Conservation (phyloP, 164 flowering plant species). For the Liquidambar formosana region DNA sequence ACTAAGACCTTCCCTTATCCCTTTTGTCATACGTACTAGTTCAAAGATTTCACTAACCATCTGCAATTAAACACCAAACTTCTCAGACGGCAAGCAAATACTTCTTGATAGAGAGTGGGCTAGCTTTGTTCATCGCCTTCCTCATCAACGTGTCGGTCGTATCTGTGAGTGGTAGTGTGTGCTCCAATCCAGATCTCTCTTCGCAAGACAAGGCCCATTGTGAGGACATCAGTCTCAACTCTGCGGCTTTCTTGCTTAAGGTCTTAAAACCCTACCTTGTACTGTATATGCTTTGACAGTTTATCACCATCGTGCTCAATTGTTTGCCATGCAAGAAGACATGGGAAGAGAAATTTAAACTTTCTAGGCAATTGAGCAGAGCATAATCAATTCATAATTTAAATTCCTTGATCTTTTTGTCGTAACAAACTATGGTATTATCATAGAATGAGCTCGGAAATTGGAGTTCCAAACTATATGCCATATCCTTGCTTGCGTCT, state of each 20-base stretch:
- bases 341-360: too few species aligned
- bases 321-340: too few species aligned
- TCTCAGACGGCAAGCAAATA: constrained; percentile 6
- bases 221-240: neutral
- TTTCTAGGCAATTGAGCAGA: too few species aligned
- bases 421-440: neutral
- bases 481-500: constrained; percentile 4
- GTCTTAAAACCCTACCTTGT: neutral
- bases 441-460: neutral
- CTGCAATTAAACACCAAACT: neutral
- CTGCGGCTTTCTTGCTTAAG: constrained; percentile 4
- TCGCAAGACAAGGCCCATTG: constrained; percentile 1
- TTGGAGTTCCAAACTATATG: constrained; percentile 5
- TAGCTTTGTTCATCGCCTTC: constrained; percentile 5
- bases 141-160: constrained; percentile 8
- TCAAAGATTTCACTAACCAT: neutral
- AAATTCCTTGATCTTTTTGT: too few species aligned
- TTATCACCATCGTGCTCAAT: too few species aligned
- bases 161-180: constrained; percentile 7
- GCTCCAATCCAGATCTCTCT: neutral
- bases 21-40: too few species aligned
- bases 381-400: too few species aligned
- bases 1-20: neutral
- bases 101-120: constrained; percentile 8
- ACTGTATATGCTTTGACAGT: too few species aligned